Percentiles rank a stretch among this genome's conserved stretches.
Evolutionary conservation across 1,284 basidiomycete species (phyloP).

Genomic region (Anthracocystis panici-leucophaei): DNA sequence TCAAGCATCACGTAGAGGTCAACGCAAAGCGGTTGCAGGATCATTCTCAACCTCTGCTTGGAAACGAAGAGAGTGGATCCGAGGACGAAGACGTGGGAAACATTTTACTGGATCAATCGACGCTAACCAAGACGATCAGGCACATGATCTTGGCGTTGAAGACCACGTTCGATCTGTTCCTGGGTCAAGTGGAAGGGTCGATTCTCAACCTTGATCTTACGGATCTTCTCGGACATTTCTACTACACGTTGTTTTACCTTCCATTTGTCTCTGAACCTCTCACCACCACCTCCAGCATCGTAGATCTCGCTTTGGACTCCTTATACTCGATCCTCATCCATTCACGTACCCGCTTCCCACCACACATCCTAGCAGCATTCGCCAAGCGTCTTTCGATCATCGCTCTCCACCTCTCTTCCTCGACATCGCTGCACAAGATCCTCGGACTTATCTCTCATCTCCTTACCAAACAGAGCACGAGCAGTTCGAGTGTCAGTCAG

Average conservation of each 20-base stretch:
- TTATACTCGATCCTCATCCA: conserved; percentile 79
- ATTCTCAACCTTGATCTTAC: conserved; percentile 88
- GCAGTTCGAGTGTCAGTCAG: conserved; percentile 10
- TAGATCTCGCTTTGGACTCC: conserved; percentile 41
- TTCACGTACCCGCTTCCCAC: conserved; percentile 77
- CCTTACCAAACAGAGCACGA: conserved; percentile 23
- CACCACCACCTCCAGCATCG: conserved; percentile 46
- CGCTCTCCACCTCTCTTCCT: conserved; percentile 20
- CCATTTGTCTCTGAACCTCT: conserved; percentile 72
- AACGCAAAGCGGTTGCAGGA: conserved; percentile 17
- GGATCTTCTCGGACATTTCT: conserved; percentile 86
- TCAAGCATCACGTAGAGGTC: conserved; percentile 79
- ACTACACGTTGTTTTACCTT: conserved; percentile 73
- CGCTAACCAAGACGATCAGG: conserved; percentile 72
- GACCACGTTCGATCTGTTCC: conserved; percentile 94
- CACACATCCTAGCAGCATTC: conserved; percentile 79
- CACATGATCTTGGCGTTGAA: conserved; percentile 84
- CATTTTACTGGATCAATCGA: conserved; percentile 33
- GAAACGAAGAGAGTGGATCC: neutral
- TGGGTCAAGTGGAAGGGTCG: conserved; percentile 92
- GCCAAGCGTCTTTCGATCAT: conserved; percentile 80
- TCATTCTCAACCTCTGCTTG: neutral
- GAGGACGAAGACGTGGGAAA: conserved; percentile 19
- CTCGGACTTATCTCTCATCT: conserved; percentile 20
- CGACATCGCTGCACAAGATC: neutral